phyloP scores from a whole-genome alignment of 371 early-diverging fungal genomes.

The Rhizomucor miehei region DNA sequence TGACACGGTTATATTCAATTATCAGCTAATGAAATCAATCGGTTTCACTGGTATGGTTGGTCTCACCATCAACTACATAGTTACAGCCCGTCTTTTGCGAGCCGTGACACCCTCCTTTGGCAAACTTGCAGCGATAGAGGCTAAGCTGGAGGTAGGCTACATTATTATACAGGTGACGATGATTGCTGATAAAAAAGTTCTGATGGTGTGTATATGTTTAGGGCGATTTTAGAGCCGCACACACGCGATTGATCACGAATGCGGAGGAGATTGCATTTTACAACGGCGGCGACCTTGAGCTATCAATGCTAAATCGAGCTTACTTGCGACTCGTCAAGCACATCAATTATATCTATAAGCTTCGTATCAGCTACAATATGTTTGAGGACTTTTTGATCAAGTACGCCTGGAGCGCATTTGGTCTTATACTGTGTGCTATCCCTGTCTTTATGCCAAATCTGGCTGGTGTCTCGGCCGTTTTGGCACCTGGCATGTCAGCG shows the following conservation, averaged over 20 bases:
- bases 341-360: constrained; percentile 76
- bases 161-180: neutral
- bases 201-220: constrained; percentile 4
- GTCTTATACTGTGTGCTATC: constrained; percentile 71
- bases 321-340: constrained; percentile 74
- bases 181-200: neutral
- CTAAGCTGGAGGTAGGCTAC: constrained; percentile 67
- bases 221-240: constrained; percentile 86
- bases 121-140: constrained; percentile 79
- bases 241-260: constrained; percentile 83
- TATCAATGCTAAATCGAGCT: constrained; percentile 65
- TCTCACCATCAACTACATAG: constrained; percentile 65
- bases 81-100: constrained; percentile 70
- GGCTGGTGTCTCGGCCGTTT: constrained; percentile 28
- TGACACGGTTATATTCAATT: constrained; percentile 84
- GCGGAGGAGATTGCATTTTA: constrained; percentile 90
- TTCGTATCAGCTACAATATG: constrained; percentile 83
- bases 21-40: constrained; percentile 75
- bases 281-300: constrained; percentile 74
- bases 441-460: constrained; percentile 79
- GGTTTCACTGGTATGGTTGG: constrained; percentile 72
- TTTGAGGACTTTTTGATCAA: constrained; percentile 91
- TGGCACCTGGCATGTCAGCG: constrained; percentile 26
- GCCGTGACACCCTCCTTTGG: constrained; percentile 85
- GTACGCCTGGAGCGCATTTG: constrained; percentile 72